phyloP scores from a whole-genome alignment of 2,329 filamentous ascomycete genomes.

The Fragosphaeria purpurea region DNA sequence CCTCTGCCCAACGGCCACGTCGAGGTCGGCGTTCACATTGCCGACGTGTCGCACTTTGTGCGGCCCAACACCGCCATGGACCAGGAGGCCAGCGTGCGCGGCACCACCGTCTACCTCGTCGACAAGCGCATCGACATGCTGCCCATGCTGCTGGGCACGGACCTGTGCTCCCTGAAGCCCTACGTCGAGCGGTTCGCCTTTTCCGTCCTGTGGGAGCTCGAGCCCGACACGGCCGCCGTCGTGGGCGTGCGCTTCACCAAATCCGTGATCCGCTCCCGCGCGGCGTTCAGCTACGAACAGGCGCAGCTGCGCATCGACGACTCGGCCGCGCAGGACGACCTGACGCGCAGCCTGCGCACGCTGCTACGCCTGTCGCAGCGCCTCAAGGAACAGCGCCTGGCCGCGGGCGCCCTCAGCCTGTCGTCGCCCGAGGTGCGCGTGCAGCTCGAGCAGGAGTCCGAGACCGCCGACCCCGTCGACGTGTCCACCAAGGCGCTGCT shows the following conservation, averaged over 20 bases:
- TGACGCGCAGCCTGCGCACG: slow-evolving; percentile 81
- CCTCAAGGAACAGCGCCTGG: slow-evolving; percentile 89
- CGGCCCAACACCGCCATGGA: slow-evolving; percentile 98
- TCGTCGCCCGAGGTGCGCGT: slow-evolving; percentile 98
- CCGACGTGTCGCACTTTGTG: slow-evolving; percentile 98
- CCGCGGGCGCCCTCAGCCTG: slow-evolving; percentile 86
- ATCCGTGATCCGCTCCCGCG: slow-evolving; percentile 91
- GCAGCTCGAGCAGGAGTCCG: slow-evolving; percentile 85
- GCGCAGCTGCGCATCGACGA: slow-evolving; percentile 94
- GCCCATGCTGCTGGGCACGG: slow-evolving; percentile 88
- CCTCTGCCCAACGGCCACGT: slow-evolving; percentile 83
- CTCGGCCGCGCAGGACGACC: slow-evolving; percentile 71
- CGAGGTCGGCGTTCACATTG: slow-evolving; percentile 96
- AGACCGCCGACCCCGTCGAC: slow-evolving; percentile 91
- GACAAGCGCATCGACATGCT: slow-evolving; percentile 99
- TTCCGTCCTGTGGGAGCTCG: slow-evolving; percentile 81
- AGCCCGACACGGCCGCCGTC: slow-evolving; percentile 60
- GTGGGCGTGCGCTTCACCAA: slow-evolving; percentile 85
- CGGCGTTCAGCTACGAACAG: slow-evolving; percentile 96
- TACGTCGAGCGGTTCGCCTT: slow-evolving; percentile 93
- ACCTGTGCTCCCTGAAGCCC: slow-evolving; percentile 91
- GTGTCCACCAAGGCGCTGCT: slow-evolving; percentile 92
- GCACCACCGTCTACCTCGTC: slow-evolving; percentile 93
- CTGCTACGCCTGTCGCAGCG: slow-evolving; percentile 85
- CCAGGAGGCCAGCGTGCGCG: slow-evolving; percentile 81